phyloP scores from a whole-genome alignment of 148 eudicot genomes.

The Dysphania ambrosioides region DNA sequence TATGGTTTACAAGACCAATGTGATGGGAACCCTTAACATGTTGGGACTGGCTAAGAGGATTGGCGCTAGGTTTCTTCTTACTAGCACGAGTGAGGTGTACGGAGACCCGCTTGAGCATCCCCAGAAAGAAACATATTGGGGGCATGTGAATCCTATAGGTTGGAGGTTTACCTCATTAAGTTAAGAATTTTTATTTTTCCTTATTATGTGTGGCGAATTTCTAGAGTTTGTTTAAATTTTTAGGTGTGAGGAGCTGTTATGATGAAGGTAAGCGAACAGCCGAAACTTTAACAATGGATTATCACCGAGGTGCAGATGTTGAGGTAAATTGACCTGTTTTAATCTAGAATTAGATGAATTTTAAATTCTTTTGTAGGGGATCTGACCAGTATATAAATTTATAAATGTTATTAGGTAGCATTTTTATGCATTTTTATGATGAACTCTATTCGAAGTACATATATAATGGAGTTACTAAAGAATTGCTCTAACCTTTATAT shows the following conservation, averaged over 20 bases:
- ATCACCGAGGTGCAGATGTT: constrained; percentile 76
- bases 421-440: too few relatives aligned
- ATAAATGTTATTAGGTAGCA: background rate
- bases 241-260: constrained; percentile 83
- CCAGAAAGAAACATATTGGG: constrained; percentile 89
- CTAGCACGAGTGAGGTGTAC: constrained; percentile 83
- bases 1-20: constrained; percentile 73
- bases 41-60: constrained; percentile 82
- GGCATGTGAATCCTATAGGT: constrained; percentile 86
- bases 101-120: constrained; percentile 94
- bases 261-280: constrained; percentile 88
- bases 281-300: constrained; percentile 85
- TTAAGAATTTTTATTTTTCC: background rate
- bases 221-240: constrained; percentile 8
- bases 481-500: too few relatives aligned
- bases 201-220: background rate
- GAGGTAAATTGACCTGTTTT: constrained; percentile 44
- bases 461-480: background rate
- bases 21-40: constrained; percentile 85
- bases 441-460: background rate
- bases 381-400: background rate
- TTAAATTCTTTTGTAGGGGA: background rate
- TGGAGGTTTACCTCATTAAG: background rate
- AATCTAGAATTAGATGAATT: background rate
- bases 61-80: constrained; percentile 75